These are phyloP conservation scores for Drosera capensis DNA, from an alignment of 148 eudicot genomes.

Conservation along the genomic window DNA sequence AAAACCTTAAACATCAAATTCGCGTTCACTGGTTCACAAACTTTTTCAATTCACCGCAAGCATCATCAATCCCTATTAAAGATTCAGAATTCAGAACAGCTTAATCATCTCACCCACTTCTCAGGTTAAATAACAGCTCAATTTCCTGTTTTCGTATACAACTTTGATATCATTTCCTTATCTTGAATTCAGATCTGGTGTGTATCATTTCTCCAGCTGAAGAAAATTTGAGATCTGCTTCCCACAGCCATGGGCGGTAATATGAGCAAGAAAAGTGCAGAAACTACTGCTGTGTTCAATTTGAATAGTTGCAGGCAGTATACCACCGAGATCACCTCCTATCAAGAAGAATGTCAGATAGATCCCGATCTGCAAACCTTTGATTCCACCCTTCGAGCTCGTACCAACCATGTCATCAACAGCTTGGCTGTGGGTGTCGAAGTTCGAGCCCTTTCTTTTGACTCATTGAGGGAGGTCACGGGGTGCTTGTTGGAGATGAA, in stretches of 20 bases:
- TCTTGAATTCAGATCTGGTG: too few relatives aligned
- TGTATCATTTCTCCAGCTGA: too few relatives aligned
- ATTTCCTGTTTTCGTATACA: too few relatives aligned
- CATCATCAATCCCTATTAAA: too few relatives aligned
- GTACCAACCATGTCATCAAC: conserved; percentile 62
- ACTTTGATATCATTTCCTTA: too few relatives aligned
- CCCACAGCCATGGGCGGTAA: conserved; percentile 70
- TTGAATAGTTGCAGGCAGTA: conserved; percentile 29
- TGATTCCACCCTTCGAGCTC: conserved; percentile 49
- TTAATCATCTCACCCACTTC: too few relatives aligned
- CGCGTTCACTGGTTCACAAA: too few relatives aligned
- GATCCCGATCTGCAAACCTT: conserved; percentile 58
- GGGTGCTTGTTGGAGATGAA: conserved; percentile 91
- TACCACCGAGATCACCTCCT: conserved; percentile 47
- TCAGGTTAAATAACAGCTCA: too few relatives aligned
- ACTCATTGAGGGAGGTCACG: conserved; percentile 77
- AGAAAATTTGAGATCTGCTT: too few relatives aligned
- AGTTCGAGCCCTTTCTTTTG: conserved; percentile 69
- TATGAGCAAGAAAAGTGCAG: conserved; percentile 52
- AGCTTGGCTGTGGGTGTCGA: conserved; percentile 70
- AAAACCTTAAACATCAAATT: too few relatives aligned
- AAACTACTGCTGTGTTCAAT: conserved; percentile 30
- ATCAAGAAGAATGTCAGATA: conserved; percentile 59
- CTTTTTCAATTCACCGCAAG: too few relatives aligned
- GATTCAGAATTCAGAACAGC: too few relatives aligned